Evolutionary conservation across 768 basidiomycete genomes (phyloP), one percentile per base, ranked within the genome.

Genomic region (Trametes gibbosa): DNA sequence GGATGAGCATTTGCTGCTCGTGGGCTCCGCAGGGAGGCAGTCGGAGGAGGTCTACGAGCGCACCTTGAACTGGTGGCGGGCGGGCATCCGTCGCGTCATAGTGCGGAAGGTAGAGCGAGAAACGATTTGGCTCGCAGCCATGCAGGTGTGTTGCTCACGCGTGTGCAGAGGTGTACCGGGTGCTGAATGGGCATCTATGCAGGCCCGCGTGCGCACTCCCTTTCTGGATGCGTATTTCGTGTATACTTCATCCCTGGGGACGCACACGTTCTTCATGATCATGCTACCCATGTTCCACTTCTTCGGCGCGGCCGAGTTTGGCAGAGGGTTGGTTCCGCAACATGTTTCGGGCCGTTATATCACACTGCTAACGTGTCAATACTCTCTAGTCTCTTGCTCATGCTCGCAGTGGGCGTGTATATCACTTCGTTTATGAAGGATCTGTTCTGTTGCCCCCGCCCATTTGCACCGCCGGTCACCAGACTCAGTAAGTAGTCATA

Each of bases 241-340:
- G 32, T 89, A 94, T 62, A 84, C 89, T 0, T 92, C 90, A 0
- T 80, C 86, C 0, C 76, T 92, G 10, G 93, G 84, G 0, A 92
- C 91, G 0, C 93, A 94, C 66, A 93, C 90, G 0, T 98, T 95
- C 75, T 98, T 98, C 80, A 92, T 96, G 89, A 83, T 85, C 32
- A 81, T 90, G 60, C 76, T 99, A 6, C 96, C 96, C 0, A 77
- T 85, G 0, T 79, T 92, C 61, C 96, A 89, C 68, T 98, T 95
- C 79, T 97, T 96, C 68, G 95, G 95, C 0, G 81, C 85, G 63
- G 76, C 75, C 2, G 81, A 86, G 41, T 75, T 86, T 41, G 93
- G 89, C 13, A 73, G 84, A 66, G 92, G 86, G 92, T 93, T 68
- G 63, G 86, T 77, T 23, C 8, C 23, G 7, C 8, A 10, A 24